Conservation (phyloP, 2,329 filamentous ascomycete species). For the Aspergillus quadricinctus region DNA sequence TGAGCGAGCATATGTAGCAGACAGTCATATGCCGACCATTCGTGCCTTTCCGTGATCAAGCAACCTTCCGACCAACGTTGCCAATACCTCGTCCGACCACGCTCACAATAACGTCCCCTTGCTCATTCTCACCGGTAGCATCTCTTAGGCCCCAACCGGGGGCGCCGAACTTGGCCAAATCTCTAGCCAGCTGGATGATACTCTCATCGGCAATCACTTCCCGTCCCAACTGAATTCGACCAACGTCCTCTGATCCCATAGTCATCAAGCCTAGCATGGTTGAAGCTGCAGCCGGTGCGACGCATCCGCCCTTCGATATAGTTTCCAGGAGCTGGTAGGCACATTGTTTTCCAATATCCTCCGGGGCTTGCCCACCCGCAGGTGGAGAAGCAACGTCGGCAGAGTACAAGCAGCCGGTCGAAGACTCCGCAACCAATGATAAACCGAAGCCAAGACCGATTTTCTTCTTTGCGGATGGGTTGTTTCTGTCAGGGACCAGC, state of each 20-base stretch:
- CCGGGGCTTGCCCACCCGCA: slow-evolving; percentile 75
- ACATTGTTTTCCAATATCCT: slow-evolving; percentile 84
- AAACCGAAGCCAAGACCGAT: slow-evolving; percentile 89
- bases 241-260: slow-evolving; percentile 96
- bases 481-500: slow-evolving; percentile 63
- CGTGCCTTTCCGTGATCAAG: slow-evolving; percentile 37
- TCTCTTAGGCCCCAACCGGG: slow-evolving; percentile 88
- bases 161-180: slow-evolving; percentile 82
- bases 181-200: slow-evolving; percentile 73
- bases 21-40: slow-evolving; percentile 1
- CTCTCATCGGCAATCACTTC: slow-evolving; percentile 79
- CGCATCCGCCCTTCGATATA: slow-evolving; percentile 77
- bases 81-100: slow-evolving; percentile 91
- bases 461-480: slow-evolving; percentile 50
- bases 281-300: slow-evolving; percentile 64
- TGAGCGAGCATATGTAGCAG: background rate
- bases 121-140: slow-evolving; percentile 59
- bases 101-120: slow-evolving; percentile 73
- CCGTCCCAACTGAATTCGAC: slow-evolving; percentile 73
- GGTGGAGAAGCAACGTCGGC: slow-evolving; percentile 75
- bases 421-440: slow-evolving; percentile 88
- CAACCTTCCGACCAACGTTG: slow-evolving; percentile 90
- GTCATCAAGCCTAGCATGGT: slow-evolving; percentile 88
- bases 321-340: slow-evolving; percentile 85
- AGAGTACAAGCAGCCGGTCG: slow-evolving; percentile 77